phyloP scores from a whole-genome alignment of 2,329 filamentous ascomycete genomes.

The Talaromyces sp. region DNA sequence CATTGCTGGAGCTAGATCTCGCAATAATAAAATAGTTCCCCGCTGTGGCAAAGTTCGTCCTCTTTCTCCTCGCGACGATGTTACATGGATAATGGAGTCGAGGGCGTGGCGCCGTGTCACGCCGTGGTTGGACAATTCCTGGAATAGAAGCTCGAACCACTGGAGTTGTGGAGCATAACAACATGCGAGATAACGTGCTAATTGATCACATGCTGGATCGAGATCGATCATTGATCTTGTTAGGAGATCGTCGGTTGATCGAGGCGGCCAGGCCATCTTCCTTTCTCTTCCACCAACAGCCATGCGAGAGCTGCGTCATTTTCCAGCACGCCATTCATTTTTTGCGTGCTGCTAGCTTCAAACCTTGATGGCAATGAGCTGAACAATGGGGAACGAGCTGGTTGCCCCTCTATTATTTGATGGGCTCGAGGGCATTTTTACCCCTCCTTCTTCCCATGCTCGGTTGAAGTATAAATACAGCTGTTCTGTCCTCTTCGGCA shows the following conservation, averaged over 20 bases:
- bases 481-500: not conserved
- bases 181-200: not conserved
- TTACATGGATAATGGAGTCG: not conserved
- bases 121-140: not conserved
- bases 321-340: not conserved
- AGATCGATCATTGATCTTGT: not conserved
- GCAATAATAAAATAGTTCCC: not conserved
- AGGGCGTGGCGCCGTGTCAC: not conserved
- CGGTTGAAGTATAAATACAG: constrained; percentile 1
- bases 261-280: not conserved
- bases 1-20: not conserved
- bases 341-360: not conserved
- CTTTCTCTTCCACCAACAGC: too few species aligned
- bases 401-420: not conserved
- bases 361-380: not conserved
- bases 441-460: not conserved
- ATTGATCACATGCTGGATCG: not conserved
- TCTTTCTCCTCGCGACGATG: not conserved
- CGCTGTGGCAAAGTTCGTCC: not conserved
- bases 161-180: not conserved
- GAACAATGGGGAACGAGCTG: not conserved
- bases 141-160: not conserved
- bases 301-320: not conserved
- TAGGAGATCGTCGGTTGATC: not conserved
- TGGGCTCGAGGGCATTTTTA: not conserved